phyloP scores from a whole-genome alignment of 768 basidiomycete genomes.

The Exsudoporus frostii region DNA sequence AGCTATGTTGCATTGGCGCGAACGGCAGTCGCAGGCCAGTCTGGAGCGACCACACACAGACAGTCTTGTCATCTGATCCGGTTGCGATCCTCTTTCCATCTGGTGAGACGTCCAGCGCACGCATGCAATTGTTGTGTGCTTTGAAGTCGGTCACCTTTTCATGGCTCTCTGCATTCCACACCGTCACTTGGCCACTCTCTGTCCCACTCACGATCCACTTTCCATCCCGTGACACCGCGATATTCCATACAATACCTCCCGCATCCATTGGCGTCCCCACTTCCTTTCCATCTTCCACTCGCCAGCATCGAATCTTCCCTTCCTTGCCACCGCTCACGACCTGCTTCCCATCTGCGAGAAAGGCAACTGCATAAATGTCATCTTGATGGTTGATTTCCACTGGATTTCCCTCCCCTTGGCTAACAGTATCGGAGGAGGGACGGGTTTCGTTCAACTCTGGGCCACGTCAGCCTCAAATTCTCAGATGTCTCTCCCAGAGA shows the following conservation, averaged over 20 bases:
- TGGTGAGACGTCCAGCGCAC: no score
- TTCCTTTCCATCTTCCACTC: not conserved
- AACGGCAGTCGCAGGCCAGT: not conserved
- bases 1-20: not conserved
- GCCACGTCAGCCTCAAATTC: no score
- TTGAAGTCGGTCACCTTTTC: not conserved
- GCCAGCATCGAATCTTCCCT: conserved; percentile 3
- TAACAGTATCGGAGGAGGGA: not conserved
- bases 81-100: no score
- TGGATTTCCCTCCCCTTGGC: not conserved
- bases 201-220: conserved; percentile 7
- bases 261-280: not conserved
- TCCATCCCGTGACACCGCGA: conserved; percentile 3
- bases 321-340: not conserved
- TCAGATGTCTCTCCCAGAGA: no score
- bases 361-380: not conserved
- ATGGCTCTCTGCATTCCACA: conserved; percentile 1
- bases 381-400: not conserved
- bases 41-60: no score
- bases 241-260: not conserved
- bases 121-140: not conserved
- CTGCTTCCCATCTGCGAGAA: not conserved
- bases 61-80: no score
- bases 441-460: not conserved
- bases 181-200: not conserved